phyloP scores from a whole-genome alignment of 148 eudicot species.

The Mesembryanthemum crystallinum region DNA sequence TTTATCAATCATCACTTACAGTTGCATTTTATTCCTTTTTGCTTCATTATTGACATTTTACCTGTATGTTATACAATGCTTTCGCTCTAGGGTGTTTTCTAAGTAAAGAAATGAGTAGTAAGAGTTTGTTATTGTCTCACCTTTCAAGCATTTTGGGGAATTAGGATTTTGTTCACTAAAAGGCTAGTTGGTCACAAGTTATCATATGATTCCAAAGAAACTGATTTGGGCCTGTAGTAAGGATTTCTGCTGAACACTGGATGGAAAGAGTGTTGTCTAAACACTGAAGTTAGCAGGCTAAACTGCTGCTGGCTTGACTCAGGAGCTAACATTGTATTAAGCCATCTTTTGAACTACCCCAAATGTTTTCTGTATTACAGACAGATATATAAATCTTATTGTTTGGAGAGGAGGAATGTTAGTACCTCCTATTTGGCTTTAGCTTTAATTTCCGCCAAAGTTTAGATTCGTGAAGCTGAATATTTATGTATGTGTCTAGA shows the following conservation, averaged over 20 bases:
- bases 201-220: neutral
- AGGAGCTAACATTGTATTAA: too few species aligned
- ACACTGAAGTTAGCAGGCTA: too few species aligned
- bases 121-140: neutral
- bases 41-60: neutral
- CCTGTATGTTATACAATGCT: too few species aligned
- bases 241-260: neutral
- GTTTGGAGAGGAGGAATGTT: neutral
- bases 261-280: neutral
- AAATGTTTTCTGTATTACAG: neutral
- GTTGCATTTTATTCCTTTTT: neutral
- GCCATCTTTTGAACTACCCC: neutral
- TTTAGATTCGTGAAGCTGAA: neutral
- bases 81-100: too few species aligned
- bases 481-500: neutral
- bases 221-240: neutral
- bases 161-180: neutral
- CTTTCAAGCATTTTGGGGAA: neutral
- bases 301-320: too few species aligned
- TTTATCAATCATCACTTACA: neutral
- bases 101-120: neutral
- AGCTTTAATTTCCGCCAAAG: neutral
- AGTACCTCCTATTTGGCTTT: neutral
- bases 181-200: too few species aligned
- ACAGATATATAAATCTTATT: neutral